These are phyloP conservation scores for Dalbergia cultrata DNA, from an alignment of 306 rosid species.

Conservation along the genomic window DNA sequence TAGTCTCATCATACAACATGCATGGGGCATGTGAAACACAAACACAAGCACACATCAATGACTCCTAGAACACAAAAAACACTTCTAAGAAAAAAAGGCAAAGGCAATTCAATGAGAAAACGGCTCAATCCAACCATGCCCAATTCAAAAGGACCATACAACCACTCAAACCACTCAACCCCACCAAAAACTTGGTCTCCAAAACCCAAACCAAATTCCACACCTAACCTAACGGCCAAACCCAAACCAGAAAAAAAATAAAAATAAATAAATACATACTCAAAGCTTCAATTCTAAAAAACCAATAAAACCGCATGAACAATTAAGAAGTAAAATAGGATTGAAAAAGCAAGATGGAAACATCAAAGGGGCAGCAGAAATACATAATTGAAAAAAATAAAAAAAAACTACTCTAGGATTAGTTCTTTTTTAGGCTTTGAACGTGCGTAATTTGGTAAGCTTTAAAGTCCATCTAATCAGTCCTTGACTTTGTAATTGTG, in stretches of 20 bases:
- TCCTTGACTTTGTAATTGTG: no score
- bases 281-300: background rate
- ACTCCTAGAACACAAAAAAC: background rate
- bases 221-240: background rate
- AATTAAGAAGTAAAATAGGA: background rate
- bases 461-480: no score
- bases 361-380: background rate
- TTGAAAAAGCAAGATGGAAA: background rate
- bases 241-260: background rate
- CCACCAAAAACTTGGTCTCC: background rate
- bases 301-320: background rate
- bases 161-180: constrained; percentile 17
- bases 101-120: background rate
- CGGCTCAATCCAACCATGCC: constrained; percentile 5
- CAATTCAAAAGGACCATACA: constrained; percentile 8
- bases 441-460: no score
- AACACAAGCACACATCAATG: background rate
- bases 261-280: background rate
- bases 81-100: background rate
- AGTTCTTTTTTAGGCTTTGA: no score
- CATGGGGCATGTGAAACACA: constrained; percentile 10
- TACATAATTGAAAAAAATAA: background rate
- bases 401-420: no score
- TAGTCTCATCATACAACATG: background rate
- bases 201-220: background rate